Percentiles rank a stretch among this genome's conserved stretches.
Conservation (phyloP, 192 early-diverging fungal species). For the Coemansia sp. region DNA sequence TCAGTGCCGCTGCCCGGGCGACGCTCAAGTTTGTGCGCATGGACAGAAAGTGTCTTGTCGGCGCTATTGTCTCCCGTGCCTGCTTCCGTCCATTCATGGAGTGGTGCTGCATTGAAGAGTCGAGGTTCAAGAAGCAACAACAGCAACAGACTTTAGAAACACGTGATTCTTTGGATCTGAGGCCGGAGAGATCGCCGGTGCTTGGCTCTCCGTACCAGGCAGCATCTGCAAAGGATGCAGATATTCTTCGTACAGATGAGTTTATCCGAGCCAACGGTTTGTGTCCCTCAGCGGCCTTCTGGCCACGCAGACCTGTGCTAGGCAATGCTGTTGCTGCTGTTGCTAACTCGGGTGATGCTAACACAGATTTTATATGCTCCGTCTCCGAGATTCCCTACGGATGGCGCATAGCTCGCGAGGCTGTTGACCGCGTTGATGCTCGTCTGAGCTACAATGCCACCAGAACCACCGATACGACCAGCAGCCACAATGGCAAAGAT, state of each 20-base stretch:
- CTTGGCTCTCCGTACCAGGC: no score
- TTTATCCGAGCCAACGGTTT: constrained; percentile 21
- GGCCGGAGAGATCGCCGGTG: no score
- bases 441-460: constrained; percentile 22
- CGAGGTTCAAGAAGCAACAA: constrained; percentile 11
- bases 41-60: constrained; percentile 23
- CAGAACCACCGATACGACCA: background rate
- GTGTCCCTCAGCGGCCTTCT: constrained; percentile 32
- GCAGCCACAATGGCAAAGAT: background rate
- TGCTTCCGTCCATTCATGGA: constrained; percentile 41
- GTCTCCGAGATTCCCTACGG: constrained; percentile 23
- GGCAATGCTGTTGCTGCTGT: background rate
- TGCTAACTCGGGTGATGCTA: background rate
- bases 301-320: constrained; percentile 3
- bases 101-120: constrained; percentile 27
- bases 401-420: constrained; percentile 35
- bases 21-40: constrained; percentile 31
- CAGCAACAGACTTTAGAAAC: no score
- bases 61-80: constrained; percentile 13
- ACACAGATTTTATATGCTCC: background rate
- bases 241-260: background rate
- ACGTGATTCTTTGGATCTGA: no score
- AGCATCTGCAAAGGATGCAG: background rate
- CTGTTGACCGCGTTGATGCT: constrained; percentile 25
- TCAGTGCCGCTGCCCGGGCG: constrained; percentile 12